These are phyloP conservation scores for Sequoiadendron giganteum DNA, from an alignment of 75 land plant genomes.

Conservation along the genomic window DNA sequence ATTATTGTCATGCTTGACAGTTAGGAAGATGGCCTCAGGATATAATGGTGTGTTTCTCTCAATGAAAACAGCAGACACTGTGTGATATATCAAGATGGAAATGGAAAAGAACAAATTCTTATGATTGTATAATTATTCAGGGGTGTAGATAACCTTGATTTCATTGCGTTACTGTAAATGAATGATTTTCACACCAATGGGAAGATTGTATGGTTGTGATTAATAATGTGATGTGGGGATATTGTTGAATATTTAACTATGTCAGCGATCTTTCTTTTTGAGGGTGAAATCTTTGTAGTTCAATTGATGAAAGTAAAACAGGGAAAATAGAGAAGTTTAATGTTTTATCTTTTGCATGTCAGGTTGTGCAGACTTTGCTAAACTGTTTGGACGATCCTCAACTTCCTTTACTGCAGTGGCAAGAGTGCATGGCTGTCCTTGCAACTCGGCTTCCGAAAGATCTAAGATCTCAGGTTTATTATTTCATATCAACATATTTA, in stretches of 20 bases:
- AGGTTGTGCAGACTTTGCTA: slow-evolving; percentile 93
- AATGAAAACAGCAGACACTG: not conserved
- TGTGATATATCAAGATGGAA: not conserved
- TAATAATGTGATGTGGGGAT: not conserved
- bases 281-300: not conserved
- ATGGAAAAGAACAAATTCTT: not conserved
- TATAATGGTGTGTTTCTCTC: not conserved
- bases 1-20: not conserved
- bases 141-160: not conserved
- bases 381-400: slow-evolving; percentile 93
- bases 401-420: slow-evolving; percentile 98
- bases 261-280: not conserved
- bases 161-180: not conserved
- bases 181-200: not conserved
- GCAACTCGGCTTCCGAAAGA: slow-evolving; percentile 91
- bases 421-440: slow-evolving; percentile 90
- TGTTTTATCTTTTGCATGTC: slow-evolving; percentile 16
- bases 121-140: not conserved
- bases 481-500: not conserved
- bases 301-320: not conserved
- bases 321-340: not conserved
- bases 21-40: not conserved
- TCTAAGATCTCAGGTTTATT: slow-evolving; percentile 30
- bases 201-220: not conserved
- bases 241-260: not conserved